Evolutionary conservation across 1,284 basidiomycete genomes (phyloP), one percentile per base, ranked within the genome.

Genomic region (Xerocomus minutiporus): DNA sequence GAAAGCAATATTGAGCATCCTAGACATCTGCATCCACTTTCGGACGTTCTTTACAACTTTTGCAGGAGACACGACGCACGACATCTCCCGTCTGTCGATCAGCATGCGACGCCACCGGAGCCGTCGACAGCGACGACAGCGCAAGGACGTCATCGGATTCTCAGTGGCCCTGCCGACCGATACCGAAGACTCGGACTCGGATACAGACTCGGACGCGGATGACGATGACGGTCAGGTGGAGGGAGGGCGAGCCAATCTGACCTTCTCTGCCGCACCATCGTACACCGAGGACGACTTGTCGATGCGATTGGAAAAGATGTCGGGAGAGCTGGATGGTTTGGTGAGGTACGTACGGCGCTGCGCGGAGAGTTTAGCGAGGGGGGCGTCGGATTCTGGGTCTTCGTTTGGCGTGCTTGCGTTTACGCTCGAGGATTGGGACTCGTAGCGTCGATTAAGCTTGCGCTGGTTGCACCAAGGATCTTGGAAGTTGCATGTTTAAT

Each of bases 341-440:
- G 84, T 91, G 17, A 73, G 83, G 44, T 86, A 84, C 61, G 63
- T 93, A 6, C 70, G 83, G 45, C 73, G 84, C 39, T 83, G 83
- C 0, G 79, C 82, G 28, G 88, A 88, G 65, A 81, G 73, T 59
- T 71, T 88, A 47, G 80, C 78, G 29, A 76, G 75, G 51, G 80
- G 78, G 4, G 68, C 71, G 34, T 73, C 73, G 15, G 81, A 85
- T 45, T 80, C 76, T 32, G 79, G 80, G 9, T 68, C 80, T 28
- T 73, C 82, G 0, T 93, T 91, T 70, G 83, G 79, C 0, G 79
- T 90, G 49, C 73, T 93, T 43, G 83, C 84, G 4, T 91, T 93
- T 67, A 75, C 80, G 34, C 72, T 93, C 48, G 86, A 91, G 53
- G 90, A 92, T 62, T 93, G 91, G 91, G 86, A 87, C 70, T 69